phyloP scores from a whole-genome alignment of 23 red algal genomes.

The Cyanidium caldarium region DNA sequence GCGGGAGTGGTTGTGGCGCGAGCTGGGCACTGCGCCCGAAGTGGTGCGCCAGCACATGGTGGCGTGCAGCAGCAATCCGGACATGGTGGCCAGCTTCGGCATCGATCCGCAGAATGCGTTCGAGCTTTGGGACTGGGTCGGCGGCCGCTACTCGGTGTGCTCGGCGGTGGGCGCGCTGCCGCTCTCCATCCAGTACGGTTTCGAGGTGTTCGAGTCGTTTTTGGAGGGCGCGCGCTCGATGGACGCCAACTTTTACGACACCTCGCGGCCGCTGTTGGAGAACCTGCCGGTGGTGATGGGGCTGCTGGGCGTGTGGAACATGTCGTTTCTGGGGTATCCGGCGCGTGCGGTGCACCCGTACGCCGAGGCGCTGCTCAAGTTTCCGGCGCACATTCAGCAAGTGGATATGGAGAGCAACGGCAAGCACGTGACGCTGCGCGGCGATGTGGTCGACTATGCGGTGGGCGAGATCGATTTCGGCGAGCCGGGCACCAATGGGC shows the following conservation, averaged over 20 bases:
- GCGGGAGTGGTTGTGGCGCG: slow-evolving; percentile 53
- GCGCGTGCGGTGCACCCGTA: slow-evolving; percentile 76
- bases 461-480: slow-evolving; percentile 79
- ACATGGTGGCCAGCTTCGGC: slow-evolving; percentile 61
- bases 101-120: slow-evolving; percentile 70
- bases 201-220: slow-evolving; percentile 42
- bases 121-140: slow-evolving; percentile 98
- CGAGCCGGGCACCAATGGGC: slow-evolving; percentile 90
- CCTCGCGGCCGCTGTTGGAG: slow-evolving; percentile 21
- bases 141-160: slow-evolving; percentile 87
- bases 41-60: slow-evolving; percentile 72
- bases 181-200: slow-evolving; percentile 68
- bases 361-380: slow-evolving; percentile 75
- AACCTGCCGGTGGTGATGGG: slow-evolving; percentile 93
- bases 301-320: slow-evolving; percentile 82
- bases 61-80: slow-evolving; percentile 66
- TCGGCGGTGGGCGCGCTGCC: slow-evolving; percentile 87
- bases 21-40: slow-evolving; percentile 22
- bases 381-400: slow-evolving; percentile 94
- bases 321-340: slow-evolving; percentile 72
- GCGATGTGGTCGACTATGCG: slow-evolving; percentile 41
- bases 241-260: slow-evolving; percentile 49
- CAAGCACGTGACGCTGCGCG: slow-evolving; percentile 61
- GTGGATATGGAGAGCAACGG: slow-evolving; percentile 90
- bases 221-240: slow-evolving; percentile 60